Conservation (phyloP, 1,139 yeast species). For the Saccharomyces pastorianus region DNA sequence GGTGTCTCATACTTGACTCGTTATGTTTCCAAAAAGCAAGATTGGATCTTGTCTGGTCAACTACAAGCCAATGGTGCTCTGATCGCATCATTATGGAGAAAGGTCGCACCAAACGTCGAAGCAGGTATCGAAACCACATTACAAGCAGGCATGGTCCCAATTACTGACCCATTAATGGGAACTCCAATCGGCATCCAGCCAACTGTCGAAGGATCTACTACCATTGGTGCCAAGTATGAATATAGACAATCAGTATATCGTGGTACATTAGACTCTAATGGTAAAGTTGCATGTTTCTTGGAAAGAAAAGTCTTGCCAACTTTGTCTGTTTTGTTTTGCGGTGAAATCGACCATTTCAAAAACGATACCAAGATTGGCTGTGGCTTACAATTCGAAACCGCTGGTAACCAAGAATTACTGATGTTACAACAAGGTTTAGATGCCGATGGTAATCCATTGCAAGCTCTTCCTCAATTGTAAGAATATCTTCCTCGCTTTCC, state of each 20-base stretch:
- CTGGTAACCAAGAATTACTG: conserved; percentile 81
- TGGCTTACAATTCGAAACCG: conserved; percentile 90
- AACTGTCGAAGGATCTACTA: conserved; percentile 81
- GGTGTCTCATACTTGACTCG: conserved; percentile 88
- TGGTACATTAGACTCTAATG: conserved; percentile 87
- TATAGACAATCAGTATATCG: conserved; percentile 94
- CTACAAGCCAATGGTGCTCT: conserved; percentile 88
- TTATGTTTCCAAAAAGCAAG: conserved; percentile 61
- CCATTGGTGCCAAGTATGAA: conserved; percentile 95
- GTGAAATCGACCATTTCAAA: conserved; percentile 90
- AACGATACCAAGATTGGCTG: conserved; percentile 79
- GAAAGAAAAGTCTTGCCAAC: conserved; percentile 94
- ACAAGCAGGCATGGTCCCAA: conserved; percentile 69
- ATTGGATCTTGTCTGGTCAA: conserved; percentile 92
- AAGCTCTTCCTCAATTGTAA: conserved; percentile 34
- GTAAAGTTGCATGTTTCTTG: conserved; percentile 83
- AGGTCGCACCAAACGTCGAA: conserved; percentile 84
- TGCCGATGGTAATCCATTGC: conserved; percentile 76
- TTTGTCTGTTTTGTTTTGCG: conserved; percentile 78
- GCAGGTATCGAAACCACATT: conserved; percentile 93
- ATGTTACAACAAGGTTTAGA: conserved; percentile 77
- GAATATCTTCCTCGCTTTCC: not conserved
- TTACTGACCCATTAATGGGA: conserved; percentile 74
- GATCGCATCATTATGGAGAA: conserved; percentile 89
- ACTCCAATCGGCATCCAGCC: conserved; percentile 77